Evolutionary conservation across 441 rosid genomes (phyloP).

Genomic region (Viola pubescens): DNA sequence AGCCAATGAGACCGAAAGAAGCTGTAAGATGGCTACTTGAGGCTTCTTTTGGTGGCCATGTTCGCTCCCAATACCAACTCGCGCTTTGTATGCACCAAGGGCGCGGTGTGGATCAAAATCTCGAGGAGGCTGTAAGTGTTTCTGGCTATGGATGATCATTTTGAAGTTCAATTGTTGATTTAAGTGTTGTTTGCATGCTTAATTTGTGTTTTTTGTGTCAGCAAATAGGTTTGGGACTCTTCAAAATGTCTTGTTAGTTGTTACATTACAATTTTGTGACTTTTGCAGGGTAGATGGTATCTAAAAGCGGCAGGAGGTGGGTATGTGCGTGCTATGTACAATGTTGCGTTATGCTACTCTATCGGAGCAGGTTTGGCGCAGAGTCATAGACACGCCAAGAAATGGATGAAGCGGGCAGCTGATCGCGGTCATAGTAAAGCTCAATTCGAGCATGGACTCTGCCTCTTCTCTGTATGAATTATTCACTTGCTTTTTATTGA

Average conservation of each 20-base stretch:
- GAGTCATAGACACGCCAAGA: constrained; percentile 45
- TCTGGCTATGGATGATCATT: background rate
- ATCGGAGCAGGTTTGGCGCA: constrained; percentile 66
- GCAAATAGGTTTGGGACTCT: too few species aligned
- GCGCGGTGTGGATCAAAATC: constrained; percentile 40
- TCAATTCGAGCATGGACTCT: constrained; percentile 75
- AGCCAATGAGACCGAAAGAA: constrained; percentile 45
- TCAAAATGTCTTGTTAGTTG: background rate
- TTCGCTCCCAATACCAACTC: constrained; percentile 84
- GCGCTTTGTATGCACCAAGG: constrained; percentile 81
- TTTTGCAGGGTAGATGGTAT: constrained; percentile 65
- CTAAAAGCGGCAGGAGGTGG: constrained; percentile 79
- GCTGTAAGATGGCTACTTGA: constrained; percentile 58
- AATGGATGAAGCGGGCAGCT: constrained; percentile 94
- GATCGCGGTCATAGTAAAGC: constrained; percentile 82
- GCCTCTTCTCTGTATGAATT: constrained; percentile 48
- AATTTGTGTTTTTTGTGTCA: background rate
- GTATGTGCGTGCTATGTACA: constrained; percentile 81
- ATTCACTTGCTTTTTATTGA: background rate
- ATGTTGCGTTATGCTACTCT: constrained; percentile 61
- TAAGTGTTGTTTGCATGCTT: background rate
- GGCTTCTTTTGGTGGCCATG: constrained; percentile 55
- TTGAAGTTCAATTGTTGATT: background rate
- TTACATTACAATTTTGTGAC: constrained; percentile 2
- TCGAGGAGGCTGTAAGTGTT: constrained; percentile 54